Conservation (phyloP, 495 filamentous ascomycete species). For the Penicillium crystallinum region DNA sequence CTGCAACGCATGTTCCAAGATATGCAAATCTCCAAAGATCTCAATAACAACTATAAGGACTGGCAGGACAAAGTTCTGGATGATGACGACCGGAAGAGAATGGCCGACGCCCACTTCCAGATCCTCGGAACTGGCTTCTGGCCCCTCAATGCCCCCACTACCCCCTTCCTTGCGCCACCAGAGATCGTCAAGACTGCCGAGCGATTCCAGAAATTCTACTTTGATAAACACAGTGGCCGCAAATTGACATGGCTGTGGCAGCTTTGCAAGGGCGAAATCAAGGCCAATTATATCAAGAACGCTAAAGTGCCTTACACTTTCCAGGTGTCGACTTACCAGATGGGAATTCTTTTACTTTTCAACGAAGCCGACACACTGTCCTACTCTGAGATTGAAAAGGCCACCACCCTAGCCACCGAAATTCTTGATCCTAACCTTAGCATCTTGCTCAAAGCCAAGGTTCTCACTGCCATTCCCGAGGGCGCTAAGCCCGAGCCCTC, state of each 20-base stretch:
- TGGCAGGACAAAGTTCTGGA: slow-evolving; percentile 59
- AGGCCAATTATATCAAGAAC: slow-evolving; percentile 84
- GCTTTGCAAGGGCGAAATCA: slow-evolving; percentile 93
- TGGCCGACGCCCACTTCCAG: slow-evolving; percentile 73
- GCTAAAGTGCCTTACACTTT: slow-evolving; percentile 93
- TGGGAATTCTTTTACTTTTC: slow-evolving; percentile 94
- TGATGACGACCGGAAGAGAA: slow-evolving; percentile 53
- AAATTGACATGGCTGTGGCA: slow-evolving; percentile 99
- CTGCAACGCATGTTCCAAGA: slow-evolving; percentile 99
- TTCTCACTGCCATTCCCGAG: slow-evolving; percentile 65
- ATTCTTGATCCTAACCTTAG: slow-evolving; percentile 77
- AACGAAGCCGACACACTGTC: slow-evolving; percentile 82
- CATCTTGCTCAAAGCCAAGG: slow-evolving; percentile 86
- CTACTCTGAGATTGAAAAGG: slow-evolving; percentile 80
- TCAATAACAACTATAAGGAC: slow-evolving; percentile 80
- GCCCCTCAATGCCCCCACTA: slow-evolving; percentile 81
- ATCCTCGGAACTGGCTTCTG: slow-evolving; percentile 97
- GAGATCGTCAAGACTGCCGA: slow-evolving; percentile 84
- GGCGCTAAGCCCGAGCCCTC: slow-evolving; percentile 70
- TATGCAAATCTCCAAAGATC: slow-evolving; percentile 96
- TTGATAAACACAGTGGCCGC: slow-evolving; percentile 89
- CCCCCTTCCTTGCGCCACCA: slow-evolving; percentile 77
- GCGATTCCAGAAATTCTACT: slow-evolving; percentile 85
- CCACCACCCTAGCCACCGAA: slow-evolving; percentile 72
- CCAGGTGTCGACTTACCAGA: slow-evolving; percentile 94